Percentiles rank a stretch among this genome's conserved stretches.
Conservation (phyloP, 768 basidiomycete genomes). For the Tulasnella sp. region DNA sequence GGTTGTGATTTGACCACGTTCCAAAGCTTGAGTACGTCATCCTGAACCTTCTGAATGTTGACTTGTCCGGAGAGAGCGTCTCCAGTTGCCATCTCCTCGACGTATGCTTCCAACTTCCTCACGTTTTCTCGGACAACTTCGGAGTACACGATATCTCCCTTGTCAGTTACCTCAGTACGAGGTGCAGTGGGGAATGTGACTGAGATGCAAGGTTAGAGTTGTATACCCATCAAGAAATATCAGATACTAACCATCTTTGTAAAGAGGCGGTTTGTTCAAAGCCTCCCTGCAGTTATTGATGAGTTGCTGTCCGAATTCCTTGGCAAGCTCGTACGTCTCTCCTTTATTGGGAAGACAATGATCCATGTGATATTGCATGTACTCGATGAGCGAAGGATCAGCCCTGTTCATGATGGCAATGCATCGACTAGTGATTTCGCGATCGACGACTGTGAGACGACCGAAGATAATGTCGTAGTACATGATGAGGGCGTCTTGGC, state of each 20-base stretch:
- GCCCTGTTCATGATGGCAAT: slow-evolving; percentile 96
- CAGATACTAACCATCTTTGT: slow-evolving; percentile 76
- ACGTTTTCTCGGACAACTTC: slow-evolving; percentile 95
- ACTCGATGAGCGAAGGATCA: slow-evolving; percentile 77
- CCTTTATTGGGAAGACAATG: slow-evolving; percentile 67
- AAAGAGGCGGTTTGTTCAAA: slow-evolving; percentile 69
- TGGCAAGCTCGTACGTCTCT: slow-evolving; percentile 87
- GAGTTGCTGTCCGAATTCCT: slow-evolving; percentile 91
- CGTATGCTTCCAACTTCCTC: slow-evolving; percentile 94
- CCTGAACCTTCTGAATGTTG: slow-evolving; percentile 96
- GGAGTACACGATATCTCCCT: slow-evolving; percentile 88
- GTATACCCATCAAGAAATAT: neutral
- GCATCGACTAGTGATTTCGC: slow-evolving; percentile 93
- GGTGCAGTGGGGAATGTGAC: slow-evolving; percentile 99
- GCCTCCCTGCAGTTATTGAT: slow-evolving; percentile 88
- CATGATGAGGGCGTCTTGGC: slow-evolving; percentile 92
- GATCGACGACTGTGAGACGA: slow-evolving; percentile 82
- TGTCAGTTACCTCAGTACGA: slow-evolving; percentile 80
- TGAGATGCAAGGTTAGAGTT: slow-evolving; percentile 22
- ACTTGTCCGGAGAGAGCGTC: slow-evolving; percentile 70
- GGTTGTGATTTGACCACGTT: slow-evolving; percentile 94
- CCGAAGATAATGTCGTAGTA: slow-evolving; percentile 98
- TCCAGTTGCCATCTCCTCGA: slow-evolving; percentile 95
- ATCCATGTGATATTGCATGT: slow-evolving; percentile 94
- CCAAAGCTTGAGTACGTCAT: slow-evolving; percentile 94